Evolutionary conservation across 2,329 filamentous ascomycete species (phyloP).

Genomic region (Exophiala oligosperma): DNA sequence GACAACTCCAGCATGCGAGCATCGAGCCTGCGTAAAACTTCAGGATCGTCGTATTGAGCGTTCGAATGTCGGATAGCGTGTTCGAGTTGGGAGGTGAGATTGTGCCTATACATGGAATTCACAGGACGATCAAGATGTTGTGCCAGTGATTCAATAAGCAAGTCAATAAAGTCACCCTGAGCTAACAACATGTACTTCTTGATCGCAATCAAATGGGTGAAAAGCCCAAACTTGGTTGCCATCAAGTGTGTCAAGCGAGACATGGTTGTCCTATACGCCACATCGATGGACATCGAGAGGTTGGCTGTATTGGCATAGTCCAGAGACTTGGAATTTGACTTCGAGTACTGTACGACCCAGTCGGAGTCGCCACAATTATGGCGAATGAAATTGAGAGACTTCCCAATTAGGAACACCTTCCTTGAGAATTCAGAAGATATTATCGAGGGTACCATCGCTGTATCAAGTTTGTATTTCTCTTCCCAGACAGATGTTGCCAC

Average conservation of each 20-base stretch:
- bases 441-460: slow-evolving; percentile 87
- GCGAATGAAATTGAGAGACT: slow-evolving; percentile 96
- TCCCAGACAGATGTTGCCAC: slow-evolving; percentile 90
- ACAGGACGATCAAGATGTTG: slow-evolving; percentile 91
- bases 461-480: slow-evolving; percentile 87
- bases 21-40: slow-evolving; percentile 87
- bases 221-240: slow-evolving; percentile 91
- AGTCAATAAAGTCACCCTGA: slow-evolving; percentile 93
- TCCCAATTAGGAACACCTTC: slow-evolving; percentile 95
- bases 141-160: slow-evolving; percentile 94
- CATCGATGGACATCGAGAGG: slow-evolving; percentile 88
- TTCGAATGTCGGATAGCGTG: slow-evolving; percentile 97
- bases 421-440: slow-evolving; percentile 91
- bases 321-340: slow-evolving; percentile 86
- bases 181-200: slow-evolving; percentile 95
- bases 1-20: slow-evolving; percentile 97
- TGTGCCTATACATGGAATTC: slow-evolving; percentile 96
- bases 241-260: slow-evolving; percentile 89
- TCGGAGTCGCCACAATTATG: slow-evolving; percentile 90
- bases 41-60: slow-evolving; percentile 89
- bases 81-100: slow-evolving; percentile 93
- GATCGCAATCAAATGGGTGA: slow-evolving; percentile 85
- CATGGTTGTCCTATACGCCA: slow-evolving; percentile 98
- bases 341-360: slow-evolving; percentile 96
- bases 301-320: slow-evolving; percentile 83